Evolutionary conservation across 2,329 filamentous ascomycete genomes (phyloP).

Genomic region (Orbilia brochopaga): DNA sequence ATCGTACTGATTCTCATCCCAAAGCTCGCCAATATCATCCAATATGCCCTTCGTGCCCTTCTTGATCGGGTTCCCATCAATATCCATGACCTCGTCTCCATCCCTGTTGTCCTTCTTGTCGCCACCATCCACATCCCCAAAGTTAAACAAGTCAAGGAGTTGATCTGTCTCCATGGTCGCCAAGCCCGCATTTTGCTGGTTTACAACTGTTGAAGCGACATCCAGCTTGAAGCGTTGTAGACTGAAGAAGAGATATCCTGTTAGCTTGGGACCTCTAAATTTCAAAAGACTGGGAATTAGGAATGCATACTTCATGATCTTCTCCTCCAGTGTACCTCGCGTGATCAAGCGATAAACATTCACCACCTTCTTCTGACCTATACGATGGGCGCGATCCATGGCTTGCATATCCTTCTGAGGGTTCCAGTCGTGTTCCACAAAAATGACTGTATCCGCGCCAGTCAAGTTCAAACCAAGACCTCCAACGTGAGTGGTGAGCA

Average conservation of each 20-base stretch:
- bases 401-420: conserved; percentile 98
- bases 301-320: conserved; percentile 77
- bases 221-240: conserved; percentile 99
- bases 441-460: conserved; percentile 97
- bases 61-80: conserved; percentile 87
- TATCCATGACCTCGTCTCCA: conserved; percentile 86
- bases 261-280: conserved; percentile 8
- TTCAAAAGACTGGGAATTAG: not conserved
- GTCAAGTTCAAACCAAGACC: conserved; percentile 94
- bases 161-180: conserved; percentile 98
- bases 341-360: conserved; percentile 98
- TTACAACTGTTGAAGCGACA: conserved; percentile 95
- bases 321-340: conserved; percentile 93
- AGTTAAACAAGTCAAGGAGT: conserved; percentile 92
- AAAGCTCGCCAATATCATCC: conserved; percentile 92
- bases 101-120: conserved; percentile 65
- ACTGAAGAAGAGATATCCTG: conserved; percentile 60
- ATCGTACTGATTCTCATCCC: conserved; percentile 98
- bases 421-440: conserved; percentile 99
- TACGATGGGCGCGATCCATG: conserved; percentile 97
- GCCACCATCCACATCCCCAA: conserved; percentile 75
- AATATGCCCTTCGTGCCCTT: conserved; percentile 97
- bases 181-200: conserved; percentile 95
- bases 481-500: conserved; percentile 93
- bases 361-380: conserved; percentile 99